These are phyloP conservation scores for Cenchrus purpureus DNA, from an alignment of 176 grass and related monocot genomes.

Conservation along the genomic window DNA sequence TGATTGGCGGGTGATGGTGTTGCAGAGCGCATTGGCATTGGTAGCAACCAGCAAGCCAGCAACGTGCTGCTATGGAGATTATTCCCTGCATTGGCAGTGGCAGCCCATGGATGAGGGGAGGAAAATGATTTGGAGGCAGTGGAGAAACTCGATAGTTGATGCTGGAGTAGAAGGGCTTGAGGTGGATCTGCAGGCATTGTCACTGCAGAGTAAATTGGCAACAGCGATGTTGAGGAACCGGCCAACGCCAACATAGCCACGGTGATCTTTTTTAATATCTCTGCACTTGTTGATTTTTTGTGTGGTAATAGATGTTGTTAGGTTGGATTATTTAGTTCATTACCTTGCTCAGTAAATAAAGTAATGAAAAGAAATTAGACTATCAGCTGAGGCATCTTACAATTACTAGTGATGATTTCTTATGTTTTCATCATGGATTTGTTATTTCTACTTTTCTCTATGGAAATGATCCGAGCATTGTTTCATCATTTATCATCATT, in stretches of 20 bases:
- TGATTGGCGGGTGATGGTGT: constrained; percentile 22
- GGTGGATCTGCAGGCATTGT: not conserved
- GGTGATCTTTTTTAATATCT: constrained; percentile 27
- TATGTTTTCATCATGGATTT: not conserved
- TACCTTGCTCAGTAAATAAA: constrained; percentile 33
- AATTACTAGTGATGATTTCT: not conserved
- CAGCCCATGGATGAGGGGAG: not conserved
- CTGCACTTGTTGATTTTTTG: constrained; percentile 28
- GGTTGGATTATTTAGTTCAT: constrained; percentile 21
- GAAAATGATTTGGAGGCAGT: not conserved
- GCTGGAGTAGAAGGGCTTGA: not conserved
- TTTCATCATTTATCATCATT: not conserved
- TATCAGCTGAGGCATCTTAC: not conserved
- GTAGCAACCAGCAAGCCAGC: not conserved
- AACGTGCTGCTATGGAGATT: not conserved
- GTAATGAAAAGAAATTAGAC: constrained; percentile 6
- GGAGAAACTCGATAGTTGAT: not conserved
- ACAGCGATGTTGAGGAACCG: not conserved
- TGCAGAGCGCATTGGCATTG: constrained; percentile 41
- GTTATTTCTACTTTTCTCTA: not conserved
- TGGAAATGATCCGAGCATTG: not conserved
- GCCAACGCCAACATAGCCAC: not conserved
- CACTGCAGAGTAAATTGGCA: not conserved
- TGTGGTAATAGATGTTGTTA: constrained; percentile 14
- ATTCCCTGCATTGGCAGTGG: not conserved